phyloP scores from a whole-genome alignment of 192 early-diverging fungal species.

The Spizellomyces punctatus region DNA sequence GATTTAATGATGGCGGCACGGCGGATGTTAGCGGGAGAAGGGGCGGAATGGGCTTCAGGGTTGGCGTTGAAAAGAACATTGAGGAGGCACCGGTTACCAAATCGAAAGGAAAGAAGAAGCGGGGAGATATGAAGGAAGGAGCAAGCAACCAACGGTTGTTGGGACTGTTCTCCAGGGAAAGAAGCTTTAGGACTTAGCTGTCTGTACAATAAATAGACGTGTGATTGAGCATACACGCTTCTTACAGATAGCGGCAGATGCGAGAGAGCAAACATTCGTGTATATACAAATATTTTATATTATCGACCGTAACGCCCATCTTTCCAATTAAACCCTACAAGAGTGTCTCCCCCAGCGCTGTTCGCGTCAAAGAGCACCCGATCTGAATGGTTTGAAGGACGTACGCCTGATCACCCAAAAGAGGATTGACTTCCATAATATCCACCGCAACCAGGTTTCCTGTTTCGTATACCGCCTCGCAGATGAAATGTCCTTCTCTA shows the following conservation, averaged over 20 bases:
- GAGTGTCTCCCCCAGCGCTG: constrained; percentile 82
- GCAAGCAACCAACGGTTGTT: no score
- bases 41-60: not conserved
- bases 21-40: not conserved
- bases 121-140: no score
- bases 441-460: constrained; percentile 88
- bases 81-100: no score
- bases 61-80: not conserved
- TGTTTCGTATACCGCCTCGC: constrained; percentile 87
- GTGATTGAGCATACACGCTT: no score
- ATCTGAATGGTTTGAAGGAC: constrained; percentile 81
- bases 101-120: no score
- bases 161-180: no score
- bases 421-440: constrained; percentile 94
- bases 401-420: constrained; percentile 65
- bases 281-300: no score
- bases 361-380: constrained; percentile 86
- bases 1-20: not conserved
- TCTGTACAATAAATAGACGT: no score
- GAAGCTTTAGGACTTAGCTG: no score
- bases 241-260: no score
- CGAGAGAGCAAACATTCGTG: no score
- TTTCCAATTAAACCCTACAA: constrained; percentile 43
- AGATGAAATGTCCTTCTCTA: constrained; percentile 97
- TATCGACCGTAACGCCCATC: no score